phyloP scores from a whole-genome alignment of 2,329 filamentous ascomycete genomes.

The Talaromyces albobiverticillius region DNA sequence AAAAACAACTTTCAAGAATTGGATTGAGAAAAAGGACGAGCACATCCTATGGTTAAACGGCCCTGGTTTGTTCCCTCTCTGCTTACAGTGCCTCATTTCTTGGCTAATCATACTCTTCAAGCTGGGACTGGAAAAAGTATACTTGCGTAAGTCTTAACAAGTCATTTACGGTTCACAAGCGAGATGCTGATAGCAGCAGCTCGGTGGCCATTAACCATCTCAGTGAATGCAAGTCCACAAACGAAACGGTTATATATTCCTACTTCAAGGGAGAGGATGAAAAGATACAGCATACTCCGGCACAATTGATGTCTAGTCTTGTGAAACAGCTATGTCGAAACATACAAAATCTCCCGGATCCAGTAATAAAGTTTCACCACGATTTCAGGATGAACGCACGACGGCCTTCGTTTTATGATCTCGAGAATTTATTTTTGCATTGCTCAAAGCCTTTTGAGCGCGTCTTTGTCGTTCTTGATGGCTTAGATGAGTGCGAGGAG shows the following conservation, averaged over 20 bases:
- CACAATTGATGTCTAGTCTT: conserved; percentile 10
- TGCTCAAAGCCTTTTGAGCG: conserved; percentile 4
- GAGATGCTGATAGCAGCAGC: background rate
- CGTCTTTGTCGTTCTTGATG: conserved; percentile 13
- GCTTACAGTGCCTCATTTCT: background rate
- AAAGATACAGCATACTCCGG: background rate
- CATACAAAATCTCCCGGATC: conserved; percentile 1
- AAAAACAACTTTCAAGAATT: background rate
- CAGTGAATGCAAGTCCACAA: background rate
- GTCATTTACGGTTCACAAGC: background rate
- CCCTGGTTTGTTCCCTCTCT: conserved; percentile 1
- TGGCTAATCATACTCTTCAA: background rate
- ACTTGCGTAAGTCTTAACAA: conserved; percentile 11
- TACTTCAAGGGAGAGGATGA: conserved; percentile 14
- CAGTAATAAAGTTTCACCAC: conserved; percentile 2
- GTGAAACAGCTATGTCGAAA: conserved; percentile 15
- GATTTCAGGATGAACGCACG: conserved; percentile 4
- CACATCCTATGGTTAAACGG: conserved; percentile 10
- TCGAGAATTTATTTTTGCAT: conserved; percentile 4
- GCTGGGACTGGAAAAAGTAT: conserved; percentile 16
- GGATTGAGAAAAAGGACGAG: background rate
- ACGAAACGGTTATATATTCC: conserved; percentile 6
- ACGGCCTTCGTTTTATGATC: conserved; percentile 3
- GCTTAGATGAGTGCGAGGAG: conserved; percentile 13
- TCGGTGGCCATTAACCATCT: conserved; percentile 14